Conservation (phyloP, 352 stramenopile species). For the Saprolegnia parasitica region DNA sequence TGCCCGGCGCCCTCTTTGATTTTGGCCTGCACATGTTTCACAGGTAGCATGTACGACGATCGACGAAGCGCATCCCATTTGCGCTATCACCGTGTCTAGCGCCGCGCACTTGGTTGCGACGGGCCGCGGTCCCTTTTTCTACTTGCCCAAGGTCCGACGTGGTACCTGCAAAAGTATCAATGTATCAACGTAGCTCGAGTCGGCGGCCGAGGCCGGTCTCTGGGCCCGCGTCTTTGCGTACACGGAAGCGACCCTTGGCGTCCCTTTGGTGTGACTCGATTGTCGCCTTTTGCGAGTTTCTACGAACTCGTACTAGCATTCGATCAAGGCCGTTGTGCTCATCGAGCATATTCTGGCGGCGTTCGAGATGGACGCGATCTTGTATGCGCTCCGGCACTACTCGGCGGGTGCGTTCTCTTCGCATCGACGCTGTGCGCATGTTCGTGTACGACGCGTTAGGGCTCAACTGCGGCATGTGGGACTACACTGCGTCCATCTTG, state of each 20-base stretch:
- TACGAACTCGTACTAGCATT: neutral
- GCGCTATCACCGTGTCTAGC: too few species aligned
- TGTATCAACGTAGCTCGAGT: slow-evolving; percentile 21
- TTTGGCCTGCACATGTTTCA: slow-evolving; percentile 27
- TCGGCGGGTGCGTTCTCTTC: slow-evolving; percentile 3
- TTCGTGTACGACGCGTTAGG: slow-evolving; percentile 1
- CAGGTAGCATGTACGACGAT: slow-evolving; percentile 4
- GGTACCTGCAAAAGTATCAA: neutral
- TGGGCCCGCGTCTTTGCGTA: slow-evolving; percentile 14
- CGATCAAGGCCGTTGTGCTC: slow-evolving; percentile 19
- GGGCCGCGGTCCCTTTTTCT: slow-evolving; percentile 20
- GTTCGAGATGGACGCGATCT: slow-evolving; percentile 28
- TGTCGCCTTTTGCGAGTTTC: neutral
- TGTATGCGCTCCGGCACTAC: slow-evolving; percentile 19
- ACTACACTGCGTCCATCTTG: slow-evolving; percentile 24
- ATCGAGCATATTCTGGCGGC: slow-evolving; percentile 20
- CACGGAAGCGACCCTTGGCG: slow-evolving; percentile 6
- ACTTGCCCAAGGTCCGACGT: slow-evolving; percentile 16
- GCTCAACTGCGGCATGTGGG: slow-evolving; percentile 26
- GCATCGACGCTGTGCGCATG: neutral
- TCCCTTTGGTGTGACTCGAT: neutral
- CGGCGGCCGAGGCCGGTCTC: slow-evolving; percentile 8
- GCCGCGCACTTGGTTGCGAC: neutral
- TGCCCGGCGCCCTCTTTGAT: slow-evolving; percentile 21
- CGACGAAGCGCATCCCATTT: neutral